Evolutionary conservation across 371 early-diverging fungal genomes (phyloP), one percentile per base, ranked within the genome.

Genomic region (Choanephora cucurbitarum): DNA sequence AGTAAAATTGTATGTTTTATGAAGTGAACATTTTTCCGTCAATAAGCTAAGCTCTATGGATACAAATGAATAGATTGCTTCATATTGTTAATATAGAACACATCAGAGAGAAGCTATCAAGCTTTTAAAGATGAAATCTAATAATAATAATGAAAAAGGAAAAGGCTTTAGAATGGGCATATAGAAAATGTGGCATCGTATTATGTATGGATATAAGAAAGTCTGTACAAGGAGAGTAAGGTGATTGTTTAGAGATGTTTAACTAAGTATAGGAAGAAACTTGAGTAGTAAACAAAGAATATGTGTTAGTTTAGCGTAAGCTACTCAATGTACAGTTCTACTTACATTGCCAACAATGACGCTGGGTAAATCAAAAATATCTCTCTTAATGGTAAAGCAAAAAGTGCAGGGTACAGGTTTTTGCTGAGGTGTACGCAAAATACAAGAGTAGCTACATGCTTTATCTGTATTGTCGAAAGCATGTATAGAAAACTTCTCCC

Each of bases 371-470:
- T 94, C 95, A 80, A 96, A 94, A 43, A 94, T 90, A 62, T 94
- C 95, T 39, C 93, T 76, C 65, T 92, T 93, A 75, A 96, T 91
- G 6, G 94, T 94, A 62, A 95, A 94, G 64, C 94, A 93, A 60
- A 93, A 92, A 2, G 93, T 85, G 65, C 96, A 94, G 0, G 91
- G 90, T 11, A 96, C 91, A 15, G 80, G 70, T 23, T 77, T 69
- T 55, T 84, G 77, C 24, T 85, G 79, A 0, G 92, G 87, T 17
- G 86, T 77, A 40, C 83, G 70, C 57, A 96, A 59, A 37, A 85
- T 84, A 70, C 92, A 90, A 13, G 87, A 89, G 33, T 91, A 82
- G 44, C 88, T 87, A 46, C 77, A 71, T 0, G 89, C 82, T 55
- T 91, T 85, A 55, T 92, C 89, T 21, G 91, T 86, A 72, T 90